A percentile compares a stretch with the other conserved stretches of the same genome.
phyloP scores from a whole-genome alignment of 441 rosid species.

The Brassica hybrid region DNA sequence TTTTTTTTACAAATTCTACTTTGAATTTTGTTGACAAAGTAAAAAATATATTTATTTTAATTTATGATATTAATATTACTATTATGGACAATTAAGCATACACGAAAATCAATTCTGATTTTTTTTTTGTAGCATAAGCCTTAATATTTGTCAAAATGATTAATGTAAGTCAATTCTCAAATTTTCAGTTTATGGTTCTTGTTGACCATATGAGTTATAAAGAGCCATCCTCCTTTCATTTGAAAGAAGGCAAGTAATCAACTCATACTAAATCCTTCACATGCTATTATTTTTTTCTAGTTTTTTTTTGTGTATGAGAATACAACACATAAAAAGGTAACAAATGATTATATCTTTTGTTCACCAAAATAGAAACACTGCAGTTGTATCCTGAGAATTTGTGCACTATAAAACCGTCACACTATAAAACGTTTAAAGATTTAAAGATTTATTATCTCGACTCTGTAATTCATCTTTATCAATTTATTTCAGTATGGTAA shows the following conservation, averaged over 20 bases:
- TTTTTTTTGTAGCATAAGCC: background rate
- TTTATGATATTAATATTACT: no score
- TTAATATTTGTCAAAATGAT: background rate
- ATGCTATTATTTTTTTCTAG: background rate
- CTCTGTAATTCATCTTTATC: background rate
- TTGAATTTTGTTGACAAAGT: background rate
- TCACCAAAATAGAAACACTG: background rate
- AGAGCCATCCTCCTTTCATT: background rate
- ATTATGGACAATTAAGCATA: background rate
- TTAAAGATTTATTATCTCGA: no score
- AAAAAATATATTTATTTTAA: no score
- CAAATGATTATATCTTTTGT: background rate
- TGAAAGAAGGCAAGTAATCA: background rate
- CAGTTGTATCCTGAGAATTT: background rate
- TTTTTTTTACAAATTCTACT: background rate
- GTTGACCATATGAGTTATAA: background rate
- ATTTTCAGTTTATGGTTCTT: background rate
- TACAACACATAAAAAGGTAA: background rate
- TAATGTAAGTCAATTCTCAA: background rate
- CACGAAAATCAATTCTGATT: background rate
- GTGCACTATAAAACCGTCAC: background rate
- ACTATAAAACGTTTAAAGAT: background rate
- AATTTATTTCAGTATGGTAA: background rate
- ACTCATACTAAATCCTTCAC: background rate
- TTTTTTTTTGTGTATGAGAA: background rate